Evolutionary conservation across 2,329 filamentous ascomycete genomes (phyloP), one percentile per base, ranked within the genome.

Genomic region (Diatrype stigma): DNA sequence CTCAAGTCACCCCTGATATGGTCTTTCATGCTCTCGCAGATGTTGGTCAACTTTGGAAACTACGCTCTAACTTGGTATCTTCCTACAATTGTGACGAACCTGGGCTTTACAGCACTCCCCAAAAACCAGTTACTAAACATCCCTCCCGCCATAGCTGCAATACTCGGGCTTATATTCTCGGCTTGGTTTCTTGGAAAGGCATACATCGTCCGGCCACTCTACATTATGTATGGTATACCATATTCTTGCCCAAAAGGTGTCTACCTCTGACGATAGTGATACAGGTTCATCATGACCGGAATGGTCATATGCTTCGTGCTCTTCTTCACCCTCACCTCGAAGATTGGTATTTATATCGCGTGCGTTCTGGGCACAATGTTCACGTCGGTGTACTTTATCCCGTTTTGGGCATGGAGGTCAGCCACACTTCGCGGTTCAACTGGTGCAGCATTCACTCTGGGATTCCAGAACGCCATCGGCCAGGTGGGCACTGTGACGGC

Each of bases 401-500:
- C 73, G 0, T 74, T 75, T 54, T 76, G 72, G 73, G 68, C 67
- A 22, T 75, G 71, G 71, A 65, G 72, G 38, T 73, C 71, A 3
- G 68, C 70, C 3, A 72, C 71, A 10, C 60, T 75, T 1, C 58
- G 61, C 1, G 72, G 73, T 2, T 68, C 67, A 6, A 76, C 73
- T 0, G 73, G 71, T 11, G 71, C 73, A 0, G 73, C 73, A 0
- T 75, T 76, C 49, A 72, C 71, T 0, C 61, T 75, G 2, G 73
- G 69, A 0, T 61, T 76, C 10, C 73, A 75, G 52, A 69, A 67
- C 1, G 70, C 67, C 4, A 64, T 75, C 6, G 73, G 67, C 0
- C 73, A 76, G 57, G 63, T 76, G 1, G 73, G 74, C 5, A 73
- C 71, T n/a, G 71, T 74, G 2, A 65, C 76, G 23, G 73, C 69